Evolutionary conservation across 2,329 filamentous ascomycete species (phyloP).

Genomic region (Camillea tinctor): DNA sequence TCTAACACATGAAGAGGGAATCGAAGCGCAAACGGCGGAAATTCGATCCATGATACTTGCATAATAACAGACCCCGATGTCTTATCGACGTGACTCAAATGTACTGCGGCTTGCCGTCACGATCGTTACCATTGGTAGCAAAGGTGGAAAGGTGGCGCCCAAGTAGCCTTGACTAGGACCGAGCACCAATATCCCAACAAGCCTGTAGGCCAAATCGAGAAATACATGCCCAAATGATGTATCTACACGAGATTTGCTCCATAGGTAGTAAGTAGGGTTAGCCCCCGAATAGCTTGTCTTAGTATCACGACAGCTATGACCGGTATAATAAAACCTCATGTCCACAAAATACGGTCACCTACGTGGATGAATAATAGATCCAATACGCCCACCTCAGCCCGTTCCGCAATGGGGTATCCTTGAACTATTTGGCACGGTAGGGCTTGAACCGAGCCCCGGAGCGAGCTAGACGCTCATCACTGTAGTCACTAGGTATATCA

Average conservation of each 20-base stretch:
- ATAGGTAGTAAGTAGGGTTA: background rate
- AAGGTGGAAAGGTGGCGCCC: background rate
- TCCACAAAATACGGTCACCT: background rate
- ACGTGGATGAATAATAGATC: background rate
- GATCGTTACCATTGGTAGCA: background rate
- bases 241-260: background rate
- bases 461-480: background rate
- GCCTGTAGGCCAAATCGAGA: background rate
- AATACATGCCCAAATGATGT: background rate
- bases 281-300: background rate
- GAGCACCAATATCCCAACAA: background rate
- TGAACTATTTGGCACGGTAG: background rate
- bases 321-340: background rate
- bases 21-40: background rate
- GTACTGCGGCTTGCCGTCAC: background rate
- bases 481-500: background rate
- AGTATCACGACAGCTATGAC: background rate
- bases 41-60: background rate
- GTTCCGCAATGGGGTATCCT: background rate
- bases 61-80: background rate
- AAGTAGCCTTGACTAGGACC: background rate
- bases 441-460: background rate
- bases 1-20: background rate
- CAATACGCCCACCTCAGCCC: background rate
- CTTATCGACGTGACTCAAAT: background rate